Base-by-base conservation (phyloP, 2,329 filamentous ascomycete genomes). In the Pseudogymnoascus verrucosus region DNA sequence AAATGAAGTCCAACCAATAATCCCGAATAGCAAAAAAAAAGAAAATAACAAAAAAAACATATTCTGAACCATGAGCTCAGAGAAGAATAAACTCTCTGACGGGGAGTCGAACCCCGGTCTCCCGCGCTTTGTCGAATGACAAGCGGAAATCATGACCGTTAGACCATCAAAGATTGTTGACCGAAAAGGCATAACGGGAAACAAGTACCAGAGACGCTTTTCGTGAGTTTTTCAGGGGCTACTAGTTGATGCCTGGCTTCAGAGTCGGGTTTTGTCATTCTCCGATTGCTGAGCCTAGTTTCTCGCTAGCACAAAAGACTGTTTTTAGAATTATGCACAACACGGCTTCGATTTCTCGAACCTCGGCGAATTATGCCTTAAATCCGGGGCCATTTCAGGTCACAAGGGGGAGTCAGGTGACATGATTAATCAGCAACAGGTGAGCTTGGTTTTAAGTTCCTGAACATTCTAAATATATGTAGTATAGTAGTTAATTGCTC, bases 111-210 rank as follows among this genome's bases (percentile, higher is more conserved):
- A 69, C 68, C 67, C 68, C 67, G 67, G 66, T 69, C 68, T 69
- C 67, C 67, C 68, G 68, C 66, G 68, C 44, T 26, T 65, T 65
- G 64, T 62, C 64, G 37, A 34, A 34, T 64, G 63, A 47, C 68
- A 69, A 69, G 68, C 68, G 68, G 68, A 69, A 69, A 69, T 69
- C 68, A 69, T 69, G 65, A 69, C 68, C 68, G 68, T 19, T 19
- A 19, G 19, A 19, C 19, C 19, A 19, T 19, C 19, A 19, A 19
- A 19, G 19, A 19, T 19, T 19, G 19, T 19, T 19, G 19, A 19
- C 19, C 19, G 19, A 19, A 19, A 19, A 19, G 19, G 19, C 19
- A 19, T 19, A 19, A 19, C 19, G 19, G 19, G 19, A 19, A 19
- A 19, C 19, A 19, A 19, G 19, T 19, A 19, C 19, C 19, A 19